phyloP scores from a whole-genome alignment of 495 filamentous ascomycete species.

The Arthonia radiata region DNA sequence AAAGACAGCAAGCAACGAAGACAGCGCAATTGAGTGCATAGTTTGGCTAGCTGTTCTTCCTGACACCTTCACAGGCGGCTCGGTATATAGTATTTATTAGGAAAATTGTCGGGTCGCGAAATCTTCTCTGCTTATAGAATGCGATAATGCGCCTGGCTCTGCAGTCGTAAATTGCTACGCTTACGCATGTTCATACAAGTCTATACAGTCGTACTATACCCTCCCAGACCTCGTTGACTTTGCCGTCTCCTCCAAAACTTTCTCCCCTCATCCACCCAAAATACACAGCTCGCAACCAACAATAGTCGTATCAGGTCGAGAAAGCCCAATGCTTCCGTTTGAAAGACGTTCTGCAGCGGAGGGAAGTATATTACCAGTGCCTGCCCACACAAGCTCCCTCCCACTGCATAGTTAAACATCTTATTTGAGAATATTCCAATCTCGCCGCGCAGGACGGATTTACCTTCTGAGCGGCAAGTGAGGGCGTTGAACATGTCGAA shows the following conservation, averaged over 20 bases:
- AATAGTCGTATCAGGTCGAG: constrained; percentile 48
- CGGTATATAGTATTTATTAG: too few relatives aligned
- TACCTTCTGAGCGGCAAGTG: constrained; percentile 74
- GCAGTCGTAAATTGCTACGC: too few relatives aligned
- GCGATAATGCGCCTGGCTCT: too few relatives aligned
- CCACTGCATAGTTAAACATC: constrained; percentile 89
- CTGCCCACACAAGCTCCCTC: constrained; percentile 62
- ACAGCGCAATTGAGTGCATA: too few relatives aligned
- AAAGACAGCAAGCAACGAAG: too few relatives aligned
- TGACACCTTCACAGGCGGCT: too few relatives aligned
- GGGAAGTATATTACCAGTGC: constrained; percentile 81
- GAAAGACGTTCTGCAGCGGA: constrained; percentile 77
- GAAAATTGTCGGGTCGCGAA: too few relatives aligned
- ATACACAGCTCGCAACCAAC: constrained; percentile 58
- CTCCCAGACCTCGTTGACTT: constrained; percentile 10
- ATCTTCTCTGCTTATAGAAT: too few relatives aligned
- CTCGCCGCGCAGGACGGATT: constrained; percentile 69
- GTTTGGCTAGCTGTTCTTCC: too few relatives aligned
- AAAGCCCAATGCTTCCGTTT: constrained; percentile 64
- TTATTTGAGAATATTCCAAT: constrained; percentile 58
- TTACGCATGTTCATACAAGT: too few relatives aligned
- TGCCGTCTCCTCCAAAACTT: constrained; percentile 32
- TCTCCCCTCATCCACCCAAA: constrained; percentile 80
- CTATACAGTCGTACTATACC: constrained; percentile 24
- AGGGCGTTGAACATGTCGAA: constrained; percentile 99